phyloP scores from a whole-genome alignment of 495 filamentous ascomycete species.

The Xylaria cubensis region DNA sequence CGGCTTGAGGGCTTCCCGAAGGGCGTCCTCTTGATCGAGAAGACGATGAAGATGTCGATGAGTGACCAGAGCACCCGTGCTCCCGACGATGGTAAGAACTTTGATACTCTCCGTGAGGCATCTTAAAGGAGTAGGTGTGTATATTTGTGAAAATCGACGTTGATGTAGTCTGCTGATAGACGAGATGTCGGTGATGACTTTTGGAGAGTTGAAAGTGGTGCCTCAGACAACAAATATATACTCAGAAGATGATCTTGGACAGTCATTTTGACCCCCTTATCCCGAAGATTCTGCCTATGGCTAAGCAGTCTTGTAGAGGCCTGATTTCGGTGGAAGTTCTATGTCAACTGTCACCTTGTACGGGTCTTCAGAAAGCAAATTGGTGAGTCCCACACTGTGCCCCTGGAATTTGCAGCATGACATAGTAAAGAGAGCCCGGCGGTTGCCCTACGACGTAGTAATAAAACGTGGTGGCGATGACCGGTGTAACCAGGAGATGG shows the following conservation, averaged over 20 bases:
- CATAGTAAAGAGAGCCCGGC: not conserved
- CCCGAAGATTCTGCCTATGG: slow-evolving; percentile 6
- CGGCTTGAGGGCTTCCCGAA: too few species aligned
- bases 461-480: not conserved
- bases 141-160: not conserved
- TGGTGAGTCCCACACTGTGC: slow-evolving; percentile 12
- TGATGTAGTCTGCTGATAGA: not conserved
- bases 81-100: not conserved
- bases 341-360: not conserved
- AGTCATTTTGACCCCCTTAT: not conserved
- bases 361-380: not conserved
- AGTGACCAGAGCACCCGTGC: not conserved
- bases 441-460: slow-evolving; percentile 5
- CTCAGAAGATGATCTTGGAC: not conserved
- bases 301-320: slow-evolving; percentile 1
- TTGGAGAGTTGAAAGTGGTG: not conserved
- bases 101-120: not conserved
- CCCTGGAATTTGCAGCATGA: not conserved
- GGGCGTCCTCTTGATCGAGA: not conserved
- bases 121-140: not conserved
- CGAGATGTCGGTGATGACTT: not conserved
- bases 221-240: not conserved
- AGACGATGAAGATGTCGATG: not conserved
- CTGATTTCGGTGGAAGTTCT: not conserved
- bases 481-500: slow-evolving; percentile 4